Conservation (phyloP, 2,329 filamentous ascomycete species). For the Exophiala alcalophila region DNA sequence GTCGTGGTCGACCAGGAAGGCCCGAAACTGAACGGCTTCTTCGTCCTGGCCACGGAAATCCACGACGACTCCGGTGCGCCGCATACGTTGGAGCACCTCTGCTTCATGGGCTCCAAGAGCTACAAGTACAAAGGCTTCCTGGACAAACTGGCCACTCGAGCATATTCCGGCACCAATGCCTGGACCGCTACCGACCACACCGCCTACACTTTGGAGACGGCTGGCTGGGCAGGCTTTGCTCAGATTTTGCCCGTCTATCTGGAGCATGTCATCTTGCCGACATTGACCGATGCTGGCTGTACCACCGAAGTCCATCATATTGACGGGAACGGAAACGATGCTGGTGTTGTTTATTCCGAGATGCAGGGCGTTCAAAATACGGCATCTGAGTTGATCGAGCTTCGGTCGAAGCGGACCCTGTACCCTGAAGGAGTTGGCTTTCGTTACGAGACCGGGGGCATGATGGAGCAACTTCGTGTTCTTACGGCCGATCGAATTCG, state of each 20-base stretch:
- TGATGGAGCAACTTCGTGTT: slow-evolving; percentile 86
- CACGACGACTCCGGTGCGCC: slow-evolving; percentile 94
- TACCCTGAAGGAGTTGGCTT: slow-evolving; percentile 91
- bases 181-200: slow-evolving; percentile 98
- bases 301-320: slow-evolving; percentile 96
- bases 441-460: slow-evolving; percentile 95
- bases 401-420: slow-evolving; percentile 72
- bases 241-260: slow-evolving; percentile 93
- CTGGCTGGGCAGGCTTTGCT: slow-evolving; percentile 94
- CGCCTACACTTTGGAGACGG: slow-evolving; percentile 90
- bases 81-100: slow-evolving; percentile 76
- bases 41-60: slow-evolving; percentile 93
- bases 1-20: slow-evolving; percentile 88
- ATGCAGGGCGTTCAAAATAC: slow-evolving; percentile 96
- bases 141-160: slow-evolving; percentile 87
- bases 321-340: slow-evolving; percentile 89
- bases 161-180: slow-evolving; percentile 91
- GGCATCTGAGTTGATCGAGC: slow-evolving; percentile 80
- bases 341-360: slow-evolving; percentile 95
- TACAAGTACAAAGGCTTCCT: slow-evolving; percentile 94
- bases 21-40: slow-evolving; percentile 93
- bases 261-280: slow-evolving; percentile 88
- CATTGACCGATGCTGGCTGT: slow-evolving; percentile 86
- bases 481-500: slow-evolving; percentile 86
- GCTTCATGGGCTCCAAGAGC: slow-evolving; percentile 88